Percentiles rank a stretch among this genome's conserved stretches.
These are phyloP conservation scores for Sabuloglossum arenarium DNA, from an alignment of 495 filamentous ascomycete genomes.

Conservation along the genomic window DNA sequence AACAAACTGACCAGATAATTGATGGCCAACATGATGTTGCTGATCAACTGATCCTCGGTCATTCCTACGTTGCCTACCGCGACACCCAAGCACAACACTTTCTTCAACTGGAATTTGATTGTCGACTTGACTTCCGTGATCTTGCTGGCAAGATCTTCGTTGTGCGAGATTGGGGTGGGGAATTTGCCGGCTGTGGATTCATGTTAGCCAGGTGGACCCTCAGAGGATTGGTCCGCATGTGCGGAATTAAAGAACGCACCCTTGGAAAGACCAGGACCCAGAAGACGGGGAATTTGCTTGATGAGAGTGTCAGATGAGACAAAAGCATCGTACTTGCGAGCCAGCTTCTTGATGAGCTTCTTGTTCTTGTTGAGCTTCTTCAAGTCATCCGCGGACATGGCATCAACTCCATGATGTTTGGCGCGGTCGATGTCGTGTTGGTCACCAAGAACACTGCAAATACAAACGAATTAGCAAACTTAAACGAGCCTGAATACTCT, in stretches of 20 bases:
- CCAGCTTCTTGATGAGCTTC: conserved; percentile 99
- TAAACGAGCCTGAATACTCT: neutral
- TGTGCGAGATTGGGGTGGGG: conserved; percentile 91
- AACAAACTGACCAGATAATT: conserved; percentile 97
- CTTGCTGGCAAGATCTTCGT: conserved; percentile 79
- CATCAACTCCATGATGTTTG: conserved; percentile 91
- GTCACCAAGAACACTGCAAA: conserved; percentile 72
- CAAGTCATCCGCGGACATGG: conserved; percentile 93
- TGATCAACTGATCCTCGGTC: conserved; percentile 85
- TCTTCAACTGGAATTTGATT: conserved; percentile 99
- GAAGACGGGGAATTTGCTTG: conserved; percentile 98
- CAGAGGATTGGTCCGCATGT: conserved; percentile 4
- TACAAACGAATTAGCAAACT: neutral
- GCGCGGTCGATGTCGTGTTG: conserved; percentile 99
- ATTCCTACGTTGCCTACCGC: conserved; percentile 96
- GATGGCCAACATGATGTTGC: conserved; percentile 95
- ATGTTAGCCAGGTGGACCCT: conserved; percentile 5
- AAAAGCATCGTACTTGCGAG: conserved; percentile 99
- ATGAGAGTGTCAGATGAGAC: conserved; percentile 87
- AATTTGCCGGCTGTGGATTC: conserved; percentile 72
- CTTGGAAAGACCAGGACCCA: conserved; percentile 96
- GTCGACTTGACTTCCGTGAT: conserved; percentile 98
- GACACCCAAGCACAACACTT: conserved; percentile 98
- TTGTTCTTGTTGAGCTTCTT: conserved; percentile 99
- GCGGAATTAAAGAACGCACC: conserved; percentile 33